These are phyloP conservation scores for Solanum chilense DNA, from an alignment of 257 asterid species.

Conservation along the genomic window DNA sequence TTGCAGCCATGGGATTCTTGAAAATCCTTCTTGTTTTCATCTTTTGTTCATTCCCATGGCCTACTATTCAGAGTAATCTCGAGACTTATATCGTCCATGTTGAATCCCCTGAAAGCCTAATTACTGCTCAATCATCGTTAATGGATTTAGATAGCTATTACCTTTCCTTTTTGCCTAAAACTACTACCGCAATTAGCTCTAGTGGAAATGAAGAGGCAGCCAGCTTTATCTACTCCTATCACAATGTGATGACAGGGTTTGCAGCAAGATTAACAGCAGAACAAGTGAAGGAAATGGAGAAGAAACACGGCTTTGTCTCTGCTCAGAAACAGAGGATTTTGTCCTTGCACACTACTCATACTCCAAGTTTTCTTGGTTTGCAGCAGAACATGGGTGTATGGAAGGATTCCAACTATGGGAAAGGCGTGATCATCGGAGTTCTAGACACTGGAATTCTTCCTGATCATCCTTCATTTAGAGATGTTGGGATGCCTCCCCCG, in stretches of 20 bases:
- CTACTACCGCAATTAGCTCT: too few species aligned
- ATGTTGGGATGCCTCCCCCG: slow-evolving; percentile 40
- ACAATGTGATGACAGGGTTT: slow-evolving; percentile 11
- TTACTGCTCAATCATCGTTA: not conserved
- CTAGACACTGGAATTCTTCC: slow-evolving; percentile 31
- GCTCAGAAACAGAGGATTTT: not conserved
- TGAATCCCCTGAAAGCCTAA: not conserved
- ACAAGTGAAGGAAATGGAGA: slow-evolving; percentile 7
- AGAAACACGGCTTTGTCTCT: not conserved
- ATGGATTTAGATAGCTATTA: too few species aligned
- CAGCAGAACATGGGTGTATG: slow-evolving; percentile 32
- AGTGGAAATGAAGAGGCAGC: too few species aligned
- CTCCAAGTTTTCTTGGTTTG: slow-evolving; percentile 37
- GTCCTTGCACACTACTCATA: slow-evolving; percentile 16
- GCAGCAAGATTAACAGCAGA: slow-evolving; percentile 9
- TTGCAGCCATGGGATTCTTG: not conserved
- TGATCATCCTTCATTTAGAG: slow-evolving; percentile 39
- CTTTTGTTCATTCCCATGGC: not conserved
- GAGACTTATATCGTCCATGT: slow-evolving; percentile 33
- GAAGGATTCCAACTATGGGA: slow-evolving; percentile 32
- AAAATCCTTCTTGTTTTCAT: not conserved
- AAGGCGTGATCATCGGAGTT: slow-evolving; percentile 42
- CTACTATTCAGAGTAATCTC: not conserved
- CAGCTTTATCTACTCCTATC: not conserved
- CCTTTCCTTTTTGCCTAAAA: too few species aligned